Conservation (phyloP, 2,329 filamentous ascomycete species). For the Aspergillus oerlinghausenensis region DNA sequence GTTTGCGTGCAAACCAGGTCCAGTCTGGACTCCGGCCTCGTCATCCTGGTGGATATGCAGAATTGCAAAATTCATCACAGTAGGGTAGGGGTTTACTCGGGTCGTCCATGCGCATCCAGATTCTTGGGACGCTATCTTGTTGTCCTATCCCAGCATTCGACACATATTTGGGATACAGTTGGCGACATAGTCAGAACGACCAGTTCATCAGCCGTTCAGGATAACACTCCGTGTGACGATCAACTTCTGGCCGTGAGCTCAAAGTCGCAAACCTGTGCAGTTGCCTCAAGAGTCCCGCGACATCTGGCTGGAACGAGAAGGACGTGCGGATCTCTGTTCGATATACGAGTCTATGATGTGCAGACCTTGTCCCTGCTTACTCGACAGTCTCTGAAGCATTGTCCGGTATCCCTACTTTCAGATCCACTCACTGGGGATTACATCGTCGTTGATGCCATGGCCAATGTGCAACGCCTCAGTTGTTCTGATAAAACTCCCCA, state of each 20-base stretch:
- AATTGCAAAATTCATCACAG: slow-evolving; percentile 63
- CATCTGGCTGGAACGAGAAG: slow-evolving; percentile 35
- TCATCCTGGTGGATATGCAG: slow-evolving; percentile 72
- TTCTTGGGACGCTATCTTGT: slow-evolving; percentile 72
- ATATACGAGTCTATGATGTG: slow-evolving; percentile 63
- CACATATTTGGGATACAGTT: slow-evolving; percentile 75
- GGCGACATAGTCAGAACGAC: slow-evolving; percentile 68
- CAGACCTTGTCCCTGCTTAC: slow-evolving; percentile 57
- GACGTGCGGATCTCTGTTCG: slow-evolving; percentile 40
- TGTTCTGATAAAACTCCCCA: slow-evolving; percentile 22
- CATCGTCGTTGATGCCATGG: slow-evolving; percentile 68
- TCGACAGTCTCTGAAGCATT: slow-evolving; percentile 49
- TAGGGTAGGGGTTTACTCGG: slow-evolving; percentile 63
- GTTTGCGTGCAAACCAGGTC: slow-evolving; percentile 44
- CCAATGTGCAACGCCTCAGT: slow-evolving; percentile 57
- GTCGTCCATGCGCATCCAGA: slow-evolving; percentile 61
- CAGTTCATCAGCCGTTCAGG: slow-evolving; percentile 46
- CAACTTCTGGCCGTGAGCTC: slow-evolving; percentile 63
- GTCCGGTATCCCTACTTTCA: slow-evolving; percentile 64
- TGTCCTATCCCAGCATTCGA: slow-evolving; percentile 66
- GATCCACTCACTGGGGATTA: slow-evolving; percentile 65
- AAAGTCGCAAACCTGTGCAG: slow-evolving; percentile 60
- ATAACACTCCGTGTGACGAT: slow-evolving; percentile 6
- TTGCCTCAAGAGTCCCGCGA: slow-evolving; percentile 45
- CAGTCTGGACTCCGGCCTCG: slow-evolving; percentile 52